Evolutionary conservation across 2,329 filamentous ascomycete genomes (phyloP).

Genomic region (Colletotrichum simmondsii): DNA sequence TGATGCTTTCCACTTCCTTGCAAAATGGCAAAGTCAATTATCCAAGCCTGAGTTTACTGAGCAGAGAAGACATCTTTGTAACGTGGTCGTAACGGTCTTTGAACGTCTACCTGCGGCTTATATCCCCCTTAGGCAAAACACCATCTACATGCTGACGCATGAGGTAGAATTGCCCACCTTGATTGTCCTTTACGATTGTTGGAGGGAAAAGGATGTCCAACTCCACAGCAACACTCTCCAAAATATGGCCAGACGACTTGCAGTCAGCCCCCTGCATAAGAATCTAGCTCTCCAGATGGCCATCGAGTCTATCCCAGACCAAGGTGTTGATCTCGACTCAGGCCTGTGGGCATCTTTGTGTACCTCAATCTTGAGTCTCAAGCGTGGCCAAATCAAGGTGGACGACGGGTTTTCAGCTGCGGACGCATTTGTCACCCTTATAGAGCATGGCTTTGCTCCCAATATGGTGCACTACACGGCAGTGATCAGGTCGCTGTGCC

Average conservation of each 20-base stretch:
- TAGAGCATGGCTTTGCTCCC: constrained; percentile 70
- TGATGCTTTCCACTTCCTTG: constrained; percentile 48
- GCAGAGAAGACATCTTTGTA: constrained; percentile 35
- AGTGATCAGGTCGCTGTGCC: constrained; percentile 77
- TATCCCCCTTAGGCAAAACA: constrained; percentile 50
- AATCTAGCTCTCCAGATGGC: constrained; percentile 55
- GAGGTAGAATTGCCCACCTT: not conserved
- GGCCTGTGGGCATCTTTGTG: constrained; percentile 63
- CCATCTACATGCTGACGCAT: constrained; percentile 40
- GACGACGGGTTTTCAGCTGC: constrained; percentile 54
- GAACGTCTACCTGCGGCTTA: constrained; percentile 37
- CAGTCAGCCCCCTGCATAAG: constrained; percentile 52
- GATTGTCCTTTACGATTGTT: constrained; percentile 45
- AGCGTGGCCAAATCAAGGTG: constrained; percentile 39
- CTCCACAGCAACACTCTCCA: constrained; percentile 57
- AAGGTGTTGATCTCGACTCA: constrained; percentile 57
- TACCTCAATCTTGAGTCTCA: constrained; percentile 65
- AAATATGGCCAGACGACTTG: constrained; percentile 59
- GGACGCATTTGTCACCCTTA: constrained; percentile 64
- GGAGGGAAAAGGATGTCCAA: constrained; percentile 42
- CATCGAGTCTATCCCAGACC: constrained; percentile 45
- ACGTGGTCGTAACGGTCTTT: constrained; percentile 34
- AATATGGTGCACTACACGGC: constrained; percentile 74
- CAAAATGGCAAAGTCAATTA: constrained; percentile 32
- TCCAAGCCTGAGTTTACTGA: not conserved